A percentile compares a stretch with the other conserved stretches of the same genome.
Conservation (phyloP, 176 grass and related monocot genomes). For the Echinochloa phyllopogon region DNA sequence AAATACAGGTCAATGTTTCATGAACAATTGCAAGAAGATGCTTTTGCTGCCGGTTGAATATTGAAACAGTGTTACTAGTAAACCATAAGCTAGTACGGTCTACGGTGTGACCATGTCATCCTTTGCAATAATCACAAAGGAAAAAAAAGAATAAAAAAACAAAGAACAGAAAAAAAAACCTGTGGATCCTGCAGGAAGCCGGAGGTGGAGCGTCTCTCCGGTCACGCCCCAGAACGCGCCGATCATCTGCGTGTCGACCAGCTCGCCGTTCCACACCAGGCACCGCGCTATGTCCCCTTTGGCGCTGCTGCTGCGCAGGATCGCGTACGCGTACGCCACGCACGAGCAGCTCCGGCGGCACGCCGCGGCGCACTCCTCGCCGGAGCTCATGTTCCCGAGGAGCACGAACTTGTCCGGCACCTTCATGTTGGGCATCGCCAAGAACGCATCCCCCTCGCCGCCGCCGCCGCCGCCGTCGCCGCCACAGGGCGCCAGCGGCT, state of each 20-base stretch:
- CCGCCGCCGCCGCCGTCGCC: conserved; percentile 2
- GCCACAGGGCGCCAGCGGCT: conserved; percentile 28
- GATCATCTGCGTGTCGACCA: conserved; percentile 56
- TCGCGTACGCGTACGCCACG: conserved; percentile 62
- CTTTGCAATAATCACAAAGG: neutral
- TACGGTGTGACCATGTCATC: neutral
- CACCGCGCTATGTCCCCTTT: conserved; percentile 41
- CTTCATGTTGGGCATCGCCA: conserved; percentile 48
- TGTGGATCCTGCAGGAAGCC: conserved; percentile 26
- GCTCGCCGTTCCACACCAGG: conserved; percentile 52
- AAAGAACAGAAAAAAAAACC: neutral
- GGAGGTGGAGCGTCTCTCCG: conserved; percentile 56
- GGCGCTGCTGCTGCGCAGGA: conserved; percentile 38
- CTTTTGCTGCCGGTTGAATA: neutral
- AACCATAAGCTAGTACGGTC: neutral
- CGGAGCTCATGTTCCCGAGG: conserved; percentile 24
- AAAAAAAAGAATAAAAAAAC: too few species aligned
- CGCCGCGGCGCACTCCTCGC: conserved; percentile 47
- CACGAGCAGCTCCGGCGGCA: conserved; percentile 65
- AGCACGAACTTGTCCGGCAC: conserved; percentile 46
- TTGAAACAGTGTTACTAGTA: neutral
- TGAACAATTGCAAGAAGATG: neutral
- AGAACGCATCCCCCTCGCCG: conserved; percentile 23
- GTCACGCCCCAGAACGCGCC: neutral
- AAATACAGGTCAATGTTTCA: neutral